Base-by-base conservation (phyloP, 2,329 filamentous ascomycete species). In the Dryadomyces quercus-mongolicae region DNA sequence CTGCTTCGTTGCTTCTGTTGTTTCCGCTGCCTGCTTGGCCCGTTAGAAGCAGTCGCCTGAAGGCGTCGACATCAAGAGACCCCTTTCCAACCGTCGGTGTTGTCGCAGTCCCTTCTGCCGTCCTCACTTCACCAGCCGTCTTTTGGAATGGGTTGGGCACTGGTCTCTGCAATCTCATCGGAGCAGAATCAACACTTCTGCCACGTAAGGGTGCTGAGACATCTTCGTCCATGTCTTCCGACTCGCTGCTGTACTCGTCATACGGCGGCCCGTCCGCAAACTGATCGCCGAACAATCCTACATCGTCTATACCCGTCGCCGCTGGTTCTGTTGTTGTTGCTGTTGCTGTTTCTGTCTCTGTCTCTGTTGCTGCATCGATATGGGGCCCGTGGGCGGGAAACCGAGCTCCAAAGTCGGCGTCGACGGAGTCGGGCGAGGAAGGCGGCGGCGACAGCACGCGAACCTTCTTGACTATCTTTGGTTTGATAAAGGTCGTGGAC, bases 51-150 rank as follows among this genome's bases (percentile, higher is more conserved):
- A 93, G 69, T 56, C 84, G 77, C 63, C 83, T 84, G 69, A 93
- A 93, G 8, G 86, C 82, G 63, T 88, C 82, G 1, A 92, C 88
- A 63, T 93, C 86, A 58, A 92, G 68, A 0, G 80, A 75, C 18
- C 66, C 70, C 60, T 70, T 74, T 9, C 69, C 61, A 64, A 70
- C 52, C n/a, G 55, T 45, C 1, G 55, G 62, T 63, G 58, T 60
- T 4, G 64, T 61, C 25, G 65, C 36, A 16, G 36, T 40, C 15
- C 36, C 36, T 13, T 40, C 15, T 12, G 10, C 66, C 55, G 53
- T 12, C 9, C 80, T 76, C 52, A 77, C 61, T 51, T 80, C 76
- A 46, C 75, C 71, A 38, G 78, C 62, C 9, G 77, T 78, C 66
- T 72, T 79, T 58, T 75, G 74, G 56, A 84, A 84, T 0, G 80